Conservation (phyloP, 2,329 filamentous ascomycete species). For the Hypomyces rosellus region DNA sequence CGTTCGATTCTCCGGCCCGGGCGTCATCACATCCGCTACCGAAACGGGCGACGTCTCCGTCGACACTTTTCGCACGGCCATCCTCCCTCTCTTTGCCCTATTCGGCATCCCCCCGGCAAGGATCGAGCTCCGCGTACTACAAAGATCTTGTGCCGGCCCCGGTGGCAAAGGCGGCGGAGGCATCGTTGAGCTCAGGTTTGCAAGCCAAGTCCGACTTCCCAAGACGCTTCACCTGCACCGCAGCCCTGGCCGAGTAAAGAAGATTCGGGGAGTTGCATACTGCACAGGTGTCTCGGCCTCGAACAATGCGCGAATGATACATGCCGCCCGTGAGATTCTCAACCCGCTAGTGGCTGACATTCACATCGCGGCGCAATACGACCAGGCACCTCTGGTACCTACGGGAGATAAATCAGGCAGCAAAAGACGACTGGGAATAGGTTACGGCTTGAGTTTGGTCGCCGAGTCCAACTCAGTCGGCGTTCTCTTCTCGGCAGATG, state of each 20-base stretch:
- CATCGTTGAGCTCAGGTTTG: slow-evolving; percentile 88
- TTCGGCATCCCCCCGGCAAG: slow-evolving; percentile 78
- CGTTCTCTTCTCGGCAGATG: slow-evolving; percentile 82
- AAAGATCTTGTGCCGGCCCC: slow-evolving; percentile 69
- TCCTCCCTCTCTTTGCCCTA: slow-evolving; percentile 80
- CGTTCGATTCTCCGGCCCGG: slow-evolving; percentile 80
- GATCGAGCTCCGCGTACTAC: slow-evolving; percentile 78
- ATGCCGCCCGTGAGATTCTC: slow-evolving; percentile 76
- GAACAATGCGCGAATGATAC: slow-evolving; percentile 94
- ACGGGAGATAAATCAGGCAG: slow-evolving; percentile 48
- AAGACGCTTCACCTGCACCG: slow-evolving; percentile 87
- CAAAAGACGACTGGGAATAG: slow-evolving; percentile 69
- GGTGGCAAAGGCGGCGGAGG: slow-evolving; percentile 78
- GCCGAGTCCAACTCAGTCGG: slow-evolving; percentile 82
- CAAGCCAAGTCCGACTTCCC: slow-evolving; percentile 84
- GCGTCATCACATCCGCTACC: slow-evolving; percentile 86
- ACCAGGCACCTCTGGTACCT: slow-evolving; percentile 53
- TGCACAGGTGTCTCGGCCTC: slow-evolving; percentile 84
- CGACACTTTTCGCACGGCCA: slow-evolving; percentile 87
- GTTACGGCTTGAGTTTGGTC: slow-evolving; percentile 84
- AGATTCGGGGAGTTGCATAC: slow-evolving; percentile 88
- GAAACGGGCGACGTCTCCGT: slow-evolving; percentile 80
- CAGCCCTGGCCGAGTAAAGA: slow-evolving; percentile 76
- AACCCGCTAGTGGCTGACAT: slow-evolving; percentile 84
- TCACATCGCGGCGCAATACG: slow-evolving; percentile 79